Evolutionary conservation across 768 basidiomycete species (phyloP), one percentile per base, ranked within the genome.

Genomic region (Melanogaster broomeanus): DNA sequence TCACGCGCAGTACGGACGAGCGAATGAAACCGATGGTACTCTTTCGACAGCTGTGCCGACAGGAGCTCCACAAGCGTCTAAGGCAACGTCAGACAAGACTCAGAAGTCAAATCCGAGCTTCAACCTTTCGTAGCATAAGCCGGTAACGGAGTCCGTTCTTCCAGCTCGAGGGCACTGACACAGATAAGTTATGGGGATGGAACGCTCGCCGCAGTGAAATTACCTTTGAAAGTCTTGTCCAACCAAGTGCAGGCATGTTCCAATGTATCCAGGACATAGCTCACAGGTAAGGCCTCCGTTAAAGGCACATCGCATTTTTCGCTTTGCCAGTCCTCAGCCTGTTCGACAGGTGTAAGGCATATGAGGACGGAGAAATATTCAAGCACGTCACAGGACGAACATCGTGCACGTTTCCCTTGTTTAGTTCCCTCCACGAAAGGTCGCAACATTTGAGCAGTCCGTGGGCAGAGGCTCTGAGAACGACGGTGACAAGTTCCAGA

Each of bases 291-390:
- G 7, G 77, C 75, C 69, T 94, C 89, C 10, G 85, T 74, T 5
- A 95, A 73, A 0, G 84, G 81, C 0, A 95, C 77, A 18, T 92
- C 92, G 59, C 85, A 88, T 70, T 93, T 94, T 56, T 97, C 93
- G 51, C 87, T 79, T 66, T 92, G 90, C 85, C 90, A 92, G 60
- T 93, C 91, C 75, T 93, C 92, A 53, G 81, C 75, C 91, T 93
- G 65, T 51, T 18, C 45, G 53, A 58, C 40, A 49, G 37, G 22
- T 13, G 25, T 24, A 56, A 49, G 43, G 37, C 16, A 40, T 27
- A 57, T 59, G 52, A 62, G 57, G 43, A 42, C 37, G 44, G 22
- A 30, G 49, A 8, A 48, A 21, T 7, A 45, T 51, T 55, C 54
- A 52, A 51, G 52, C 45, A 40, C 52, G 44, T 42, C 64, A 44